Conservation (phyloP, 208 protist species). For the Acanthamoeba triangularis region DNA sequence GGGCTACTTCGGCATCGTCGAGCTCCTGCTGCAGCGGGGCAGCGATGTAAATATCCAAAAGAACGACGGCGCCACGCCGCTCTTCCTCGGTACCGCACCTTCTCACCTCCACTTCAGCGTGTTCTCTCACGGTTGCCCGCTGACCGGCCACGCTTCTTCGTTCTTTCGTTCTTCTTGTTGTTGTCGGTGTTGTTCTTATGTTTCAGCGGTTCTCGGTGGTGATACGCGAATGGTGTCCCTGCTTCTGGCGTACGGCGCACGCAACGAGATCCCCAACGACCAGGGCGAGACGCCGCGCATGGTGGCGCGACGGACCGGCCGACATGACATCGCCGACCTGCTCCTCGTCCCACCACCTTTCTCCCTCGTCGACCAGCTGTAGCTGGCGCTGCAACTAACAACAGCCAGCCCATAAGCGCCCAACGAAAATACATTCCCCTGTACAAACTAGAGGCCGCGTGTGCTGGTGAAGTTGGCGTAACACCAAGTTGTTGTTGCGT, state of each 20-base stretch:
- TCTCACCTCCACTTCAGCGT: neutral
- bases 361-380: neutral
- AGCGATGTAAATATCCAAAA: constrained; percentile 58
- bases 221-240: constrained; percentile 20
- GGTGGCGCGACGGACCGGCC: neutral
- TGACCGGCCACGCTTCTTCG: neutral
- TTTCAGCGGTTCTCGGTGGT: neutral
- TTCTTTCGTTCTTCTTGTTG: neutral
- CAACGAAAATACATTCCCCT: neutral
- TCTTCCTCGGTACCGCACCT: constrained; percentile 1
- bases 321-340: neutral
- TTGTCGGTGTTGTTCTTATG: neutral
- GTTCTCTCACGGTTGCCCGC: neutral
- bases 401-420: too few relatives aligned
- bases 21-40: constrained; percentile 22
- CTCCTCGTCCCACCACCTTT: neutral
- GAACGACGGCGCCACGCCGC: constrained; percentile 36
- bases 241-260: neutral
- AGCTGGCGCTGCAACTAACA: neutral
- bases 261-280: constrained; percentile 7
- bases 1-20: neutral
- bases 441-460: too few relatives aligned
- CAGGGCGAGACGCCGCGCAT: neutral
- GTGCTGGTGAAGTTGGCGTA: neutral
- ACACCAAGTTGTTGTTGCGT: neutral